Evolutionary conservation across 371 early-diverging fungal genomes (phyloP), one percentile per base, ranked within the genome.

Genomic region (Mucor irregularis): DNA sequence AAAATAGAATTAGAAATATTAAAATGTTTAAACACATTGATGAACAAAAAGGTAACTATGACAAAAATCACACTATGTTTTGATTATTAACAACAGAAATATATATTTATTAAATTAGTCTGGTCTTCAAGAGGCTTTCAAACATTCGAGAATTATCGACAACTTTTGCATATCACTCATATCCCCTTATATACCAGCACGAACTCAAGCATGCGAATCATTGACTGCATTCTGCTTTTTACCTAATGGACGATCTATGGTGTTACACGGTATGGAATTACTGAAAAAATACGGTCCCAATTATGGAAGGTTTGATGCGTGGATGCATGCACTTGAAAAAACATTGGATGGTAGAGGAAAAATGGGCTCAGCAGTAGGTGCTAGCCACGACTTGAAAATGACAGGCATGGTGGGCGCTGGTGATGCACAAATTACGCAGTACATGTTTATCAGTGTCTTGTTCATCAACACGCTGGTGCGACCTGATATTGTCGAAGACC

Each of bases 211-310:
- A 1, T 89, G 89, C 14, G 93, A 92, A 62, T 81, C 90, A 7
- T 65, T 93, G 28, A 92, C 93, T 3, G 89, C 87, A 38, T 67
- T 92, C 25, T 93, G 91, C 58, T 90, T 90, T 61, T 82, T 86
- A 39, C 90, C 90, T 17, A 74, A 64, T 33, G 70, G 71, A 26
- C 66, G 71, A 44, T 34, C 62, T 0, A 67, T 65, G 44, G 79
- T 78, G 0, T 34, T 78, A 34, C 54, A 59, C 25, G 74, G 70
- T 10, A 68, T 87, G 56, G 81, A 83, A 28, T 53, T 81, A 37
- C 60, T 82, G 34, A 80, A 74, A 28, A 64, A 64, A 59, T 72
- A 71, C 22, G 60, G 74, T 37, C 62, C 69, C 13, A 66, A 73
- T 44, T 61, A 62, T 37, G 79, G 77, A 19, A 78, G 87, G 2